Conservation (phyloP, 805 yeast species). For the Wickerhamomyces chaumierensis region DNA sequence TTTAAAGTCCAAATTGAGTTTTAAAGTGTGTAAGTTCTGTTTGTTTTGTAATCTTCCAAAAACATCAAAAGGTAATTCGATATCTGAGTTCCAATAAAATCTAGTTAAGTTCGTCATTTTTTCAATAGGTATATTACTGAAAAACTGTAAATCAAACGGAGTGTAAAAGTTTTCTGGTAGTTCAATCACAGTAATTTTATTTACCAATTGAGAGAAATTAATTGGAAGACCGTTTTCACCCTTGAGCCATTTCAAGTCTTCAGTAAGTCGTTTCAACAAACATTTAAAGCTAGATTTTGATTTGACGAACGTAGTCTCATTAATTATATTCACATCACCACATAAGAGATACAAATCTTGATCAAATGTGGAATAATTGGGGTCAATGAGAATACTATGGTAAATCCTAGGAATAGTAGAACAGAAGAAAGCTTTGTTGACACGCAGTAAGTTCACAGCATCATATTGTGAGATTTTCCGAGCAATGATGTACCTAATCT, state of each 20-base stretch:
- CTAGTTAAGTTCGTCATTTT: conserved; percentile 19
- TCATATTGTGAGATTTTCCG: conserved; percentile 28
- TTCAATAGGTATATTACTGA: conserved; percentile 17
- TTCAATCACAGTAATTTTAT: conserved; percentile 22
- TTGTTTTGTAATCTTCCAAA: conserved; percentile 23
- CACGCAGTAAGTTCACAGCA: conserved; percentile 22
- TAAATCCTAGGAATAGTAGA: conserved; percentile 26
- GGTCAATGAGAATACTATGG: conserved; percentile 18
- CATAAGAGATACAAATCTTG: conserved; percentile 23
- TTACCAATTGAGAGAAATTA: conserved; percentile 12
- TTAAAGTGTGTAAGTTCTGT: conserved; percentile 16
- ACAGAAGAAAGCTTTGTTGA: conserved; percentile 20
- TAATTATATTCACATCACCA: conserved; percentile 2
- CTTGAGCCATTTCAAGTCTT: neutral
- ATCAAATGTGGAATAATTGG: conserved; percentile 27
- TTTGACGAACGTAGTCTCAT: conserved; percentile 21
- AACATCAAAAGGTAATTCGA: conserved; percentile 22
- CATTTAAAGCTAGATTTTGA: conserved; percentile 28
- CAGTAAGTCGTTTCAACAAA: conserved; percentile 17
- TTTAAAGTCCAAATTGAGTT: conserved; percentile 22
- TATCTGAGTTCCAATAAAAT: conserved; percentile 23
- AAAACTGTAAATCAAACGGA: conserved; percentile 21
- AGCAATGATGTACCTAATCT: conserved; percentile 23
- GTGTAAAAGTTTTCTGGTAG: conserved; percentile 31
- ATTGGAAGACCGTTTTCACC: neutral